Evolutionary conservation across 2,329 filamentous ascomycete genomes (phyloP).

Genomic region (Aspergillus versicolor): DNA sequence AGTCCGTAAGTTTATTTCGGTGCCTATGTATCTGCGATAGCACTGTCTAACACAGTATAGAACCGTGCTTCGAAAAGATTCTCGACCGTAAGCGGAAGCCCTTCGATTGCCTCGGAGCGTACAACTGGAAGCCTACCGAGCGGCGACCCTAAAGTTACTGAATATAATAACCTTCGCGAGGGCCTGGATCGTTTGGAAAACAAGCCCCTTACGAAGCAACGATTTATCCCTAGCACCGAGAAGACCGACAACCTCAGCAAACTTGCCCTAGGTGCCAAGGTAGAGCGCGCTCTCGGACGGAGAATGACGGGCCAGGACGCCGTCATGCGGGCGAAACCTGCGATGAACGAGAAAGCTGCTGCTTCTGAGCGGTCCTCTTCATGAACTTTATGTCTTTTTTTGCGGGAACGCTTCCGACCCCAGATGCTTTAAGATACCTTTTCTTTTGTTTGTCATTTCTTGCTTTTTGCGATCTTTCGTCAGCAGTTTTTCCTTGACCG

Average conservation of each 20-base stretch:
- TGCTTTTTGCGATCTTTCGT: background rate
- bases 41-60: conserved; percentile 27
- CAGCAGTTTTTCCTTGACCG: conserved; percentile 3
- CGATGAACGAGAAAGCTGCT: conserved; percentile 40
- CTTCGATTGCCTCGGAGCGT: conserved; percentile 46
- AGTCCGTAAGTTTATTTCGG: conserved; percentile 43
- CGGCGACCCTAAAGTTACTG: conserved; percentile 55
- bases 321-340: conserved; percentile 64
- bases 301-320: conserved; percentile 89
- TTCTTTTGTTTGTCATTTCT: background rate
- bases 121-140: conserved; percentile 41
- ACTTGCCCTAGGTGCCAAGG: conserved; percentile 83
- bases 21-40: background rate
- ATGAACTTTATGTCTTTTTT: conserved; percentile 5
- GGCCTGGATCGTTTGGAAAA: conserved; percentile 87
- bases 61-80: conserved; percentile 54
- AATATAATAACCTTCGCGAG: conserved; percentile 74
- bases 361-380: conserved; percentile 15
- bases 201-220: conserved; percentile 78
- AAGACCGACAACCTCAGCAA: conserved; percentile 82
- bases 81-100: conserved; percentile 52
- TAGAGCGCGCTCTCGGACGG: conserved; percentile 81
- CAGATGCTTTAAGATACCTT: conserved; percentile 1
- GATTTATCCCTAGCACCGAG: conserved; percentile 73
- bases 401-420: background rate